Base-by-base conservation (phyloP, 2,329 filamentous ascomycete species). In the Emericellopsis cladophorae region DNA sequence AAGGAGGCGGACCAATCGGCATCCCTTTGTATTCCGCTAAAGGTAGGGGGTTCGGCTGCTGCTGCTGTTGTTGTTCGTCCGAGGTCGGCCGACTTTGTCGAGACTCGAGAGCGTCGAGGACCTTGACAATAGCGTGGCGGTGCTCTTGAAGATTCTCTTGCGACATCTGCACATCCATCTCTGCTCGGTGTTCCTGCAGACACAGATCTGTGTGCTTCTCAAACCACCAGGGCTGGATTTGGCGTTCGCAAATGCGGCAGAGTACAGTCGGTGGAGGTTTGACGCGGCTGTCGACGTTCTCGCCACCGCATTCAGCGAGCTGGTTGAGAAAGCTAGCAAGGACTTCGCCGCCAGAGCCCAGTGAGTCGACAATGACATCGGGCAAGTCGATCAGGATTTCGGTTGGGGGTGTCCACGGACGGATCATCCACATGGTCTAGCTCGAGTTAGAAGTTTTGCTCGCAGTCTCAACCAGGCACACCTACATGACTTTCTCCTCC, bases 341-440 rank as follows among this genome's bases (percentile, higher is more conserved):
- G 41, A 98, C 81, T 60, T 96, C 89, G 39, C 92, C 93, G 32
- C 92, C 92, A 23, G 94, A 89, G 31, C 92, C 92, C 14, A 98
- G 72, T 2, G 89, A 90, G 53, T 96, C 89, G 40, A 96, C 89
- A 45, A 98, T 81, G 23, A 95, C 67, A 43, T 79, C 70, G 14
- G 93, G 90, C 7, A 98, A 75, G 57, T 96, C 92, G 51, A 98
- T 96, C 48, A 93, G 93, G 54, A 98, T 86, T 66, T 96, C 89
- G 49, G 88, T 78, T 6, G 90, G 84, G 33, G 82, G 74, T 33
- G 88, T 81, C 62, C 88, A 94, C 3, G 90, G 92, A 48, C 92
- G 84, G 50, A 98, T 78, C 88, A 98, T 98, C 92, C 92, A 98
- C 93, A 98, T 98, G 15, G 87, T 94, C 86, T 95, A 52, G 48